Evolutionary conservation across 2,329 filamentous ascomycete genomes (phyloP).

Genomic region (Epicoccum sorghinum): DNA sequence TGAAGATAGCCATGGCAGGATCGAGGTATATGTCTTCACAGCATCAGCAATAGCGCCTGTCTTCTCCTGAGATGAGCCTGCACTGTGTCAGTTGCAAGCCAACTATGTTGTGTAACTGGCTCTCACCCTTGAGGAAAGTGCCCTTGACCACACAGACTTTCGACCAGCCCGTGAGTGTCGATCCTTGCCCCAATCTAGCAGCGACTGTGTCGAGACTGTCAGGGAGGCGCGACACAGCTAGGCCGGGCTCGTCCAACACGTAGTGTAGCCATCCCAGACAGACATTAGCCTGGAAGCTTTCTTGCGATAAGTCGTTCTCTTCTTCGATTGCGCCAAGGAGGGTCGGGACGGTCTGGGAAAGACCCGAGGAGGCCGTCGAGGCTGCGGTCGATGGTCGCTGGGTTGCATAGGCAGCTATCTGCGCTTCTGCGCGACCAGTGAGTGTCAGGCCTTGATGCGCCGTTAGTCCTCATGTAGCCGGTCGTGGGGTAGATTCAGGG

Average conservation of each 20-base stretch:
- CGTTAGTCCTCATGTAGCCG: constrained; percentile 22
- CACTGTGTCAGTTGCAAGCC: constrained; percentile 14
- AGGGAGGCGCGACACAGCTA: constrained; percentile 68
- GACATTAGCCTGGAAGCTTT: constrained; percentile 76
- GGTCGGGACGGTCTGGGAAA: constrained; percentile 48
- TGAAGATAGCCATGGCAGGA: constrained; percentile 67
- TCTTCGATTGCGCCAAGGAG: constrained; percentile 50
- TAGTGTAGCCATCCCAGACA: constrained; percentile 88
- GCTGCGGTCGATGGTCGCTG: constrained; percentile 52
- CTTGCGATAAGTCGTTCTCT: constrained; percentile 55
- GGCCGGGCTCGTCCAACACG: constrained; percentile 70
- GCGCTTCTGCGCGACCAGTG: constrained; percentile 54
- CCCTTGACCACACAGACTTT: constrained; percentile 81
- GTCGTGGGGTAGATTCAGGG: constrained; percentile 14
- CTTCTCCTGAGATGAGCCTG: constrained; percentile 56
- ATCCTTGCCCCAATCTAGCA: constrained; percentile 33
- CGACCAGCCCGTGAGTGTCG: constrained; percentile 72
- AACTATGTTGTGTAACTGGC: constrained; percentile 23
- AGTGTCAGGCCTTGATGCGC: constrained; percentile 51
- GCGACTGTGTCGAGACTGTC: constrained; percentile 58
- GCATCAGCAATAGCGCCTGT: constrained; percentile 60
- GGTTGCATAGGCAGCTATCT: constrained; percentile 51
- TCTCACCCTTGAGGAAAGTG: constrained; percentile 74
- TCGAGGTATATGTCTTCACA: constrained; percentile 68
- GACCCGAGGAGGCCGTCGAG: constrained; percentile 41